Base-by-base conservation (phyloP, 805 yeast species). In the Wickerhamomyces canadensis region DNA sequence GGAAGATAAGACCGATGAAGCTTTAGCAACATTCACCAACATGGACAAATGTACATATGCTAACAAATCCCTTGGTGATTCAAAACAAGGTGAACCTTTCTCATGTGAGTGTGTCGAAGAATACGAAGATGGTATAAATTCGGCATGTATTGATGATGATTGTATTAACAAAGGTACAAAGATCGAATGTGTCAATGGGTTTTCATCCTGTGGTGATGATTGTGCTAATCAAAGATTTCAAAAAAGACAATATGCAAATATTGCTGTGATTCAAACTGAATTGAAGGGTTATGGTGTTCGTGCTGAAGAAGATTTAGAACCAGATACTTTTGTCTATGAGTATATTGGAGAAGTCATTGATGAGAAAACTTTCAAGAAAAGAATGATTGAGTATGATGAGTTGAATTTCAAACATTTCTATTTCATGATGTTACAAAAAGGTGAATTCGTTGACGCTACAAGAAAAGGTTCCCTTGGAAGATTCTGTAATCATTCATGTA, bases 381-480 rank as follows among this genome's bases (percentile, higher is more conserved):
- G 96, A 42, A 84, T 82, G 82, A 65, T 76, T 29, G 73, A 72
- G 31, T 91, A 91, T 58, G 94, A 84, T 52, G 62, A 67, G 26
- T 72, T 72, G 51, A 76, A 80, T 5, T 68, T 80, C 44, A 77
- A 76, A 58, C 97, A 89, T 61, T 89, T 89, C 51, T 89, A 89
- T 62, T 89, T 89, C 60, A 89, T 89, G 97, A 86, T 86, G 96
- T 71, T 89, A 41, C 93, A 87, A 51, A 84, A 80, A 57, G 88
- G 87, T 42, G 91, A 91, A 55, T 93, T 88, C 55, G 86, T 91
- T 41, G 98, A 91, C 61, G 98, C 98, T 33, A 91, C 98, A 2
- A 72, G 72, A 34, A 83, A 76, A 62, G 98, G 98, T 7, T 77
- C 87, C 15, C 61, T 91, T 38, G 96, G 95, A 2, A 70, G 98